Base-by-base conservation (phyloP, 768 basidiomycete species). In the Calocera viscosa region DNA sequence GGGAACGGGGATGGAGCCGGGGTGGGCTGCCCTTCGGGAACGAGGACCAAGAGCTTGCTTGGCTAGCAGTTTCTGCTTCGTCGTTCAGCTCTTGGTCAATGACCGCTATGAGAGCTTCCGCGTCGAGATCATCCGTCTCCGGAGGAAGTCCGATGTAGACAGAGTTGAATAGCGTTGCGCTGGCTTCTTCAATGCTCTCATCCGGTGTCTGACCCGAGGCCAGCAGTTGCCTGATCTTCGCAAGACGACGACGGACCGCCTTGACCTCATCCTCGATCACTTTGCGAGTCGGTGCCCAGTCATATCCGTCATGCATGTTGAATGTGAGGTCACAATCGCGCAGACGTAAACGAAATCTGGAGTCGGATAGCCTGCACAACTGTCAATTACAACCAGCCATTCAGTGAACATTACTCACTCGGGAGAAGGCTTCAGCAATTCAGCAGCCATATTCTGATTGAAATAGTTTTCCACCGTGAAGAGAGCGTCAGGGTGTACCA, bases 11-110 rank as follows among this genome's bases (percentile, higher is more conserved):
- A 69, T 74, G 77, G 22, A 79, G 77, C 19, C 81, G 84, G 32
- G 79, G 79, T 10, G 34, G 35, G 22, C 63, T 40, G 8, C 35
- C 35, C 35, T 17, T 64, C 68, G 33, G 49, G n/a, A 94, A 77
- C 5, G 92, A 87, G 71, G 95, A 92, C 93, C 94, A 96, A 19
- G 93, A 94, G 70, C 88, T 88, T 16, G 53, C 53, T 72, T 90
- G 87, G 65, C 84, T 89, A 2, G 81, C 83, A 1, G 85, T 86
- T 43, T 94, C 91, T 1, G 63, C 68, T 38, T 88, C 87, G 19
- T 91, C 87, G 67, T 84, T 84, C 40, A 98, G 80, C 74, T 97
- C 89, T 64, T 94, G 86, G 71, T 98, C 91, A 67, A 98, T 96
- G 0, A 94, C 94, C 7, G 91, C 92, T 39, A 96, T 83, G 49